Conservation (phyloP, 2,329 filamentous ascomycete genomes). For the Ceratocystis eucalypticola region DNA sequence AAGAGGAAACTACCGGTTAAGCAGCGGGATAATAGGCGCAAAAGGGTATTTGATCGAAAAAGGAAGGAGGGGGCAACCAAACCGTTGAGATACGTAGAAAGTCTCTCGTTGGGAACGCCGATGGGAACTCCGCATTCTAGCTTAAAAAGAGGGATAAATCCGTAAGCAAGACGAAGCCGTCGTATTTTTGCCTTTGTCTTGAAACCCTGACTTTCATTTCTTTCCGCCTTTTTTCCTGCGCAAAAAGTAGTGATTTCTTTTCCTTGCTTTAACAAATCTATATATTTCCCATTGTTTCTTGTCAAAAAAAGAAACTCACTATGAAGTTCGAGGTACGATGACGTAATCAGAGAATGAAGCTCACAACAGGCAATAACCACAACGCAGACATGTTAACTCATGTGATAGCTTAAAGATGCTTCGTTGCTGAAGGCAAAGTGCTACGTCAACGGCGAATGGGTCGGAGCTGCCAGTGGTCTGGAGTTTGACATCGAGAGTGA, state of each 20-base stretch:
- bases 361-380: not conserved
- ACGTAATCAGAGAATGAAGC: not conserved
- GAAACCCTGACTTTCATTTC: not conserved
- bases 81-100: not conserved
- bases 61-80: not conserved
- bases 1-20: not conserved
- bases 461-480: constrained; percentile 55
- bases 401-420: constrained; percentile 43
- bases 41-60: not conserved
- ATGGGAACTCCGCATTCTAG: not conserved
- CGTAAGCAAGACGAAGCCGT: not conserved
- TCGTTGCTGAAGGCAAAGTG: constrained; percentile 55
- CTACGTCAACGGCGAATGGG: constrained; percentile 68
- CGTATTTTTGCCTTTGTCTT: not conserved
- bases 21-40: not conserved
- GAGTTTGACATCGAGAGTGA: constrained; percentile 57
- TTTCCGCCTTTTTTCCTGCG: not conserved
- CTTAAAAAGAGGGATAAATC: not conserved
- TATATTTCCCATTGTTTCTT: not conserved
- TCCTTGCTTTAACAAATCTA: not conserved
- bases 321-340: constrained; percentile 15
- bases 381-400: not conserved
- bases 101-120: not conserved
- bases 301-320: not conserved
- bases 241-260: not conserved